Evolutionary conservation across 345 rosid genomes (phyloP), one percentile per base, ranked within the genome.

Genomic region (rapeseed (Brassica napus)): DNA sequence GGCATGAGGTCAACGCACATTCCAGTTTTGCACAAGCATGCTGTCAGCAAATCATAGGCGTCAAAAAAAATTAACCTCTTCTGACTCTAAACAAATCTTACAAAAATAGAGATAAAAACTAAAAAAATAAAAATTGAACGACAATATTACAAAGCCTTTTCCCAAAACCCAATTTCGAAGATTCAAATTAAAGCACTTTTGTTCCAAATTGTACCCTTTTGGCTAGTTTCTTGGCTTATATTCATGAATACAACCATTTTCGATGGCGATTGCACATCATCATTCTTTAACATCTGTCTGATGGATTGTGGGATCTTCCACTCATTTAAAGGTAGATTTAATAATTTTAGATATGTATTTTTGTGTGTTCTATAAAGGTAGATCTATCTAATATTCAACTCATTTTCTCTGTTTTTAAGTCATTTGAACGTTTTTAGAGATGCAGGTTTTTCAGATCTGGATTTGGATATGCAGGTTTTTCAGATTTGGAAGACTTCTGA

Each of bases 231-330:
- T 59, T 28, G 47, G 11, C 30, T 7, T 49, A 32, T 28, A 69
- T 69, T 77, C 64, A 77, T 77, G 80, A 70, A 77, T 35, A 47
- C 16, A 62, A 62, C 75, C 4, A 62, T 15, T 34, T 44, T 62
- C 55, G 12, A 6, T 14, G 35, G 65, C 2, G 75, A 69, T 70
- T 77, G 80, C 55, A 28, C 0, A 30, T 2, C 2, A 10, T 61
- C 54, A 11, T 0, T n/a, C 26, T 77, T 65, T 71, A 71, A 78
- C 72, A 39, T 65, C 14, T 78, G 7, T 78, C 81, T 4, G 2
- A 55, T 10, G 81, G 81, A 37, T 26, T 71, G 1, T 78, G 67
- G 77, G 81, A 65, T 21, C 23, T 21, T 21, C 23, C 23, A 21
- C 23, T 21, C 23, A 21, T 21, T 21, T 21, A 21, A 21, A 21